Evolutionary conservation across 2,329 filamentous ascomycete species (phyloP), one percentile per base, ranked within the genome.

Genomic region (Diaporthe ilicicola): DNA sequence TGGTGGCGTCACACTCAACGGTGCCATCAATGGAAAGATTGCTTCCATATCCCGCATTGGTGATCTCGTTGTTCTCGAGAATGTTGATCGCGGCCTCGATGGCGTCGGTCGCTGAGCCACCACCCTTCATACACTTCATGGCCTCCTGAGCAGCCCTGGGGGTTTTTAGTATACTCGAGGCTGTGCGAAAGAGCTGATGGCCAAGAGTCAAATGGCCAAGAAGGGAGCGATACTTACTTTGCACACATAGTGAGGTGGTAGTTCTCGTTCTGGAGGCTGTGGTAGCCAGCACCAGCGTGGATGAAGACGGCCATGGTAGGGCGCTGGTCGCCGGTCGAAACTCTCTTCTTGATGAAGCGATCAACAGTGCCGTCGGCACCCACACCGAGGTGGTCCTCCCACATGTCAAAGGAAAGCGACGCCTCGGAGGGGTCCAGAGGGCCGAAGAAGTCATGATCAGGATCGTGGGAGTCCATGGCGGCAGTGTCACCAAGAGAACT

Each of bases 31-130:
- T 93, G 54, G 94, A 92, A 29, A 99, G 85, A 77, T 99, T 99
- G 82, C 96, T 99, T 56, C 97, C 96, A 79, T 93, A 98, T 0
- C 96, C 96, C 46, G 95, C 93, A 80, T 99, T 99, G 44, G 97
- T 99, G 75, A 99, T 97, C 77, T 98, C 94, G 70, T 93, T 91
- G 79, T 99, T 94, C 82, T 99, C 96, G 22, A 99, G 89, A 24
- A 94, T 86, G 75, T 92, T 93, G 77, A 99, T 90, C 37, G 96
- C 94, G 64, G 93, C 92, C 81, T 98, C 96, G 27, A 98, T 92
- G 19, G 95, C 96, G 78, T 98, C 94, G 4, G 95, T 87, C 5
- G 96, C 94, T 51, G 91, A 90, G 12, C 91, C 93, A 29, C 96
- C 96, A 73, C 88, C 89, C 76, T 89, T 92, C 72, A 99, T 84